Evolutionary conservation across 2,329 filamentous ascomycete species (phyloP).

Genomic region (Sclerotinia borealis): DNA sequence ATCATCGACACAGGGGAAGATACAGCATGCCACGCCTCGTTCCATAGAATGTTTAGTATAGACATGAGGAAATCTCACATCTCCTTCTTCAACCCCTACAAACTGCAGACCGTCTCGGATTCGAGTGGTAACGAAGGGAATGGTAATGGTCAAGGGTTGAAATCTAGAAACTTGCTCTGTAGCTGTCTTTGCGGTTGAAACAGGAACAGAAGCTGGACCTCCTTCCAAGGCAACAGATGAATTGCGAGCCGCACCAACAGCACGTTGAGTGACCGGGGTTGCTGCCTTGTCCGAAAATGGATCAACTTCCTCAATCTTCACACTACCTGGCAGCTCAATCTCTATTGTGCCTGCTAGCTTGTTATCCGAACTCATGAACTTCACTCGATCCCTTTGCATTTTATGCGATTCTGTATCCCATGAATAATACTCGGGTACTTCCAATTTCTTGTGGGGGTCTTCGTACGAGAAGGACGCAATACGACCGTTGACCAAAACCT

Average conservation of each 20-base stretch:
- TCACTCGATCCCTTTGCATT: conserved; percentile 62
- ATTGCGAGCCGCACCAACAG: conserved; percentile 24
- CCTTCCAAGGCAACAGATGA: conserved; percentile 33
- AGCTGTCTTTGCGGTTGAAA: conserved; percentile 31
- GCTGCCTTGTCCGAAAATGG: conserved; percentile 44
- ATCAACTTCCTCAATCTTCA: conserved; percentile 57
- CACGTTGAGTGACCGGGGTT: conserved; percentile 38
- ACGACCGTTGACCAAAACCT: conserved; percentile 44
- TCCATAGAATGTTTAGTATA: conserved; percentile 80
- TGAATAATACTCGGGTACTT: conserved; percentile 54
- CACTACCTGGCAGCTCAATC: conserved; percentile 52
- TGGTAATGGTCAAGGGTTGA: conserved; percentile 55
- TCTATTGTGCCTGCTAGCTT: conserved; percentile 50
- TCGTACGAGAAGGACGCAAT: conserved; percentile 32
- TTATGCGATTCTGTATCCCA: conserved; percentile 70
- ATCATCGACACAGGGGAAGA: conserved; percentile 93
- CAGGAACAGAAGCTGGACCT: conserved; percentile 31
- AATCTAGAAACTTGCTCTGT: conserved; percentile 40
- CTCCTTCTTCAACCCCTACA: conserved; percentile 73
- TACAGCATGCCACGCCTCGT: conserved; percentile 71
- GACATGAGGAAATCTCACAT: conserved; percentile 80
- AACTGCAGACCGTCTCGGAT: conserved; percentile 88
- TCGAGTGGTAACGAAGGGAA: conserved; percentile 71
- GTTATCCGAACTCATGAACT: conserved; percentile 25
- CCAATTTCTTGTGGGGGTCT: conserved; percentile 63